Percentiles rank a stretch among this genome's conserved stretches.
phyloP scores from a whole-genome alignment of 805 yeast species.

The Candida endomychidarum region DNA sequence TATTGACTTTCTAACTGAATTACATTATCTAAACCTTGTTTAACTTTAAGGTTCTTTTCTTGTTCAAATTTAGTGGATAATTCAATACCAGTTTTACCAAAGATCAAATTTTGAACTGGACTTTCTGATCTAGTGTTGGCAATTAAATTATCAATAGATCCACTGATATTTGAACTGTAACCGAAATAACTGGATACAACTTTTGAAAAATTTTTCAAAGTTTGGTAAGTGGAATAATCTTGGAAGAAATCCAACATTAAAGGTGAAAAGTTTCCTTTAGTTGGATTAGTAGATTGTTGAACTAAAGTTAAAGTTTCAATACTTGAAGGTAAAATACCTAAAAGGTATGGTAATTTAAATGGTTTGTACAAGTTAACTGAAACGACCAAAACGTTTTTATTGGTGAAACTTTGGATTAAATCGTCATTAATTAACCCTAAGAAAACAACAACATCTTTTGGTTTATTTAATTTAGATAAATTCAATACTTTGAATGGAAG shows the following conservation, averaged over 20 bases:
- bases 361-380: constrained; percentile 72
- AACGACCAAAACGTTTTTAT: constrained; percentile 47
- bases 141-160: constrained; percentile 39
- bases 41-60: constrained; percentile 18
- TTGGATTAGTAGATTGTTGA: constrained; percentile 50
- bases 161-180: constrained; percentile 42
- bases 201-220: constrained; percentile 47
- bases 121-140: constrained; percentile 49
- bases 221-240: constrained; percentile 48
- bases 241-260: constrained; percentile 74
- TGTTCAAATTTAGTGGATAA: constrained; percentile 29
- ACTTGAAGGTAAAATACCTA: constrained; percentile 51
- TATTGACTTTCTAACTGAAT: constrained; percentile 70
- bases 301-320: constrained; percentile 59
- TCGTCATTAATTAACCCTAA: constrained; percentile 58
- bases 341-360: constrained; percentile 55
- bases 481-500: constrained; percentile 32
- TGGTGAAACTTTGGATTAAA: constrained; percentile 39
- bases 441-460: constrained; percentile 55
- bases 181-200: constrained; percentile 58
- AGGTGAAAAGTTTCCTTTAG: constrained; percentile 53
- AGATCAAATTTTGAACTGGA: constrained; percentile 63
- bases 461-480: constrained; percentile 22
- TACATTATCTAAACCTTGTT: constrained; percentile 47
- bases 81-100: constrained; percentile 48